A percentile compares a stretch with the other conserved stretches of the same genome.
Evolutionary conservation across 169 alveolate genomes (phyloP).

Genomic region (Plasmodium knowlesi): DNA sequence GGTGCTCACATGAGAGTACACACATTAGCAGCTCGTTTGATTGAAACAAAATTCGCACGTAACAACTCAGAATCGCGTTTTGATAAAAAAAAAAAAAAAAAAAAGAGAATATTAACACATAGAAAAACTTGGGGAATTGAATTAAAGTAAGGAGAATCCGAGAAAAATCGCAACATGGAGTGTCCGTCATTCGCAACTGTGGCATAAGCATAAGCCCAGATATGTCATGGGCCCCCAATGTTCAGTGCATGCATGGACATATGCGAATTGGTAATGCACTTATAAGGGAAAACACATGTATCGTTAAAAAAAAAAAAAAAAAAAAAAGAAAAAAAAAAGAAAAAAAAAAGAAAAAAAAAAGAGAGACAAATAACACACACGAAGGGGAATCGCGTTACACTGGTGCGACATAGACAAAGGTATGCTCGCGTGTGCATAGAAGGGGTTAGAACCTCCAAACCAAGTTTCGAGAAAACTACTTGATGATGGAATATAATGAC

Average conservation of each 20-base stretch:
- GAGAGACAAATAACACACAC: not conserved
- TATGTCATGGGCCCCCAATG: not conserved
- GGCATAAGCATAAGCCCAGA: not conserved
- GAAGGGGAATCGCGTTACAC: not conserved
- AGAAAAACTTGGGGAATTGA: not conserved
- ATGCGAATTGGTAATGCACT: not conserved
- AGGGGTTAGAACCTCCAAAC: not conserved
- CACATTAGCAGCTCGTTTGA: not conserved
- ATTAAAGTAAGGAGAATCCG: not conserved
- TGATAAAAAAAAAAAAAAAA: not conserved
- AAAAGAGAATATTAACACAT: not conserved
- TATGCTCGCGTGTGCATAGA: not conserved
- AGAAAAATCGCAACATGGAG: not conserved
- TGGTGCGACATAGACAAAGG: not conserved
- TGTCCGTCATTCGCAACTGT: not conserved
- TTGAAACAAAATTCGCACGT: not conserved
- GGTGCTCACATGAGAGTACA: not conserved
- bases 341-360: not conserved
- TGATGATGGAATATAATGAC: conserved; percentile 30
- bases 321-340: not conserved
- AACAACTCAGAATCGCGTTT: not conserved
- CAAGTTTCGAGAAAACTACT: not conserved
- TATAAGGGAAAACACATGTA: not conserved
- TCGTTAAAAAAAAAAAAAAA: not conserved
- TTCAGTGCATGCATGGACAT: not conserved